Percentiles rank a stretch among this genome's conserved stretches.
Conservation (phyloP, 2,329 filamentous ascomycete species). For the Corynespora cassiicola region DNA sequence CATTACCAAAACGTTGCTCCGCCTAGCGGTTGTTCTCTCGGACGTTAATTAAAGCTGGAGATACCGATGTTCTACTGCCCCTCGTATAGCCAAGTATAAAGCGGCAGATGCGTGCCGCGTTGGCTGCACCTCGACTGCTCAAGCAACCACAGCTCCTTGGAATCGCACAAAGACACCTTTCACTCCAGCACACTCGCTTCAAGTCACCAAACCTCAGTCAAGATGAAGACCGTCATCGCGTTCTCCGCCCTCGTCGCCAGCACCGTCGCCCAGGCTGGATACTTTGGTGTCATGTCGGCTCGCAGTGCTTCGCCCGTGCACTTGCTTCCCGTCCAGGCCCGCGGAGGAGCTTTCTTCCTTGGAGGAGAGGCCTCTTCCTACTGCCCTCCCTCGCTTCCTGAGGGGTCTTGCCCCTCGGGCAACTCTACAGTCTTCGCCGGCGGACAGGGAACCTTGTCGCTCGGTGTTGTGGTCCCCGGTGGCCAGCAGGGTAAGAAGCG, state of each 20-base stretch:
- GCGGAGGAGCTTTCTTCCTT: slow-evolving; percentile 58
- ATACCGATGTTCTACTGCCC: slow-evolving; percentile 1
- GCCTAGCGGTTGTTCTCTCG: slow-evolving; percentile 4
- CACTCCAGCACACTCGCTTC: slow-evolving; percentile 19
- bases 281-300: slow-evolving; percentile 53
- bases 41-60: slow-evolving; percentile 4
- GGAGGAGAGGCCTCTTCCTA: slow-evolving; percentile 53
- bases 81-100: slow-evolving; percentile 14
- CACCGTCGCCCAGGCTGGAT: slow-evolving; percentile 27
- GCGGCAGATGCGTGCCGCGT: slow-evolving; percentile 1
- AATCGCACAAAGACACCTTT: too few species aligned
- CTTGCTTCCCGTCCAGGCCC: slow-evolving; percentile 54
- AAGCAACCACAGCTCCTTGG: too few species aligned
- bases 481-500: slow-evolving; percentile 58
- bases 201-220: slow-evolving; percentile 16
- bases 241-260: slow-evolving; percentile 33
- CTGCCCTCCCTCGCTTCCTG: slow-evolving; percentile 53
- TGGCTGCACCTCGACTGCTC: too few species aligned
- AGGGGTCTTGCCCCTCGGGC: slow-evolving; percentile 55
- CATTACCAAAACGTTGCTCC: too few species aligned
- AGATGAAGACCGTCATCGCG: slow-evolving; percentile 43
- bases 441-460: slow-evolving; percentile 31
- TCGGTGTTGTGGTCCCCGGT: slow-evolving; percentile 64
- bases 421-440: slow-evolving; percentile 55
- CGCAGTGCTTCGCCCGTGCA: slow-evolving; percentile 60